Base-by-base conservation (phyloP, 805 yeast species). In the Candida argentea region DNA sequence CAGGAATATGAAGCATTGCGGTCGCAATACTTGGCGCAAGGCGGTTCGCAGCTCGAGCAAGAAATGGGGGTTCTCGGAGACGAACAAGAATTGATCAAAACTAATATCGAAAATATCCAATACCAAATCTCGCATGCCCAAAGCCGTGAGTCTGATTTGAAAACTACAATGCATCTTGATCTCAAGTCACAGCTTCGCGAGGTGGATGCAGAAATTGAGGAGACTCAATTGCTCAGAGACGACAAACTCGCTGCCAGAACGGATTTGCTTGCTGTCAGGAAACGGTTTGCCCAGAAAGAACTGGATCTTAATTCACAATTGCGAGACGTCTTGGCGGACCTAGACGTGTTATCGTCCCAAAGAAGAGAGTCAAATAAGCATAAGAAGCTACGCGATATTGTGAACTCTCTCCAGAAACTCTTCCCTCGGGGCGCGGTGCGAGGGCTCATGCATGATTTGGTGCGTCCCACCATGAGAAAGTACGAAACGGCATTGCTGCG, bases 381-480 rank as follows among this genome's bases (percentile, higher is more conserved):
- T 36, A 65, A 68, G 27, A 71, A 65, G 36, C 54, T 82, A 23
- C 63, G 89, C 31, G 95, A 86, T 39, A 82, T 80, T 35, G 76
- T 83, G 3, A 53, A 75, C 0, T 65, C 73, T 30, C 55, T 91
- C 30, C 77, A 73, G 40, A 73, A 84, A 43, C 52, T 78, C n/a
- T 70, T 80, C 37, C 91, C 94, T 1, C 28, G 30, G 16, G 61
- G 57, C 10, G 86, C 94, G 4, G 93, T 91, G 3, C 68, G 68
- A 39, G 97, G 96, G 3, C 51, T 85, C 7, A 73, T 89, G 4
- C 67, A 73, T 38, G 95, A 86, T 43, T 60, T 87, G 15, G 81
- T 89, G 25, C 73, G 73, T 31, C 94, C 95, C 13, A 65, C 71
- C 29, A 78, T 78, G 39, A 71, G 71, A 32, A 78, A 72, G 41